Conservation (phyloP, 163 green algal genomes). For the Picocystis sp. region DNA sequence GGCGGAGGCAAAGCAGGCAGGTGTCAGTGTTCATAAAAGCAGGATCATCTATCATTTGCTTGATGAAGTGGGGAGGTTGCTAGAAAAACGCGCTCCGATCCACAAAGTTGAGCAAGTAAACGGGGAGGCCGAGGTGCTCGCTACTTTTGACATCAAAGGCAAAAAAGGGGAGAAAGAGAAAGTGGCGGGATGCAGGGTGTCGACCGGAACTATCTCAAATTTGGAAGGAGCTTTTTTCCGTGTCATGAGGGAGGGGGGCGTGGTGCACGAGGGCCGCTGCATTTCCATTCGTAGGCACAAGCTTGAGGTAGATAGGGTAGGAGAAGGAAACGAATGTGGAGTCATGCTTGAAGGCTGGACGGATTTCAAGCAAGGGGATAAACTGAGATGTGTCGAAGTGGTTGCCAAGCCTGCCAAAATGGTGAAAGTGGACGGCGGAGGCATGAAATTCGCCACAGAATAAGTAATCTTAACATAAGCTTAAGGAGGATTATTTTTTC, state of each 20-base stretch:
- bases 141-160: conserved; percentile 3
- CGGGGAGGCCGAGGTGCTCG: conserved; percentile 34
- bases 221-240: conserved; percentile 3
- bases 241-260: conserved; percentile 17
- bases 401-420: too few relatives aligned
- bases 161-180: neutral
- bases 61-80: conserved; percentile 40
- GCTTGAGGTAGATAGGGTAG: conserved; percentile 57
- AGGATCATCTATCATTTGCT: conserved; percentile 79
- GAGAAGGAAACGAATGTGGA: conserved; percentile 66
- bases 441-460: too few relatives aligned
- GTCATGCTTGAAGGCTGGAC: conserved; percentile 48
- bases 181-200: conserved; percentile 54
- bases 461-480: too few relatives aligned
- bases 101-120: conserved; percentile 27
- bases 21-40: conserved; percentile 34
- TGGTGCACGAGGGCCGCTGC: conserved; percentile 47
- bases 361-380: conserved; percentile 18
- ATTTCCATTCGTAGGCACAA: conserved; percentile 58
- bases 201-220: conserved; percentile 20
- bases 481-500: too few relatives aligned
- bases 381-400: too few relatives aligned
- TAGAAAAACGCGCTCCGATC: conserved; percentile 29
- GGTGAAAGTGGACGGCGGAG: too few relatives aligned
- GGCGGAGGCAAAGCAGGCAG: conserved; percentile 16